Evolutionary conservation across 2,329 filamentous ascomycete genomes (phyloP), one percentile per base, ranked within the genome.

Genomic region (Akanthomyces lecanii): DNA sequence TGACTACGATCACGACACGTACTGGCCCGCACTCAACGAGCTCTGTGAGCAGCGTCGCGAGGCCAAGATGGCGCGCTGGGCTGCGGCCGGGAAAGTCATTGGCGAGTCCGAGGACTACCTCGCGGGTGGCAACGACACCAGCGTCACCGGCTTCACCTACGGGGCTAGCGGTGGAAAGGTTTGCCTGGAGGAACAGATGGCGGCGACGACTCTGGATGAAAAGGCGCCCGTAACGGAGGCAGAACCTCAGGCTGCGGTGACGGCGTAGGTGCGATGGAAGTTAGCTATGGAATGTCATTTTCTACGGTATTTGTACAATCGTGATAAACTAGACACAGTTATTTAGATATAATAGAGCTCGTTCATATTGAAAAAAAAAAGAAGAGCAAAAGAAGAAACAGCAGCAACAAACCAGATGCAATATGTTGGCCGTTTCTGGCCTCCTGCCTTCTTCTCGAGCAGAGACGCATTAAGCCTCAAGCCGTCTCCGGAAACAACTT

Each of bases 51-150:
- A 88, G 73, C 86, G 85, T 67, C 84, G 86, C 55, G 83, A 83
- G 30, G 84, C 84, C 66, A 85, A 86, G 69, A 78, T 78, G 66
- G 81, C 85, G 68, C 82, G 92, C 61, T 99, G 95, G 95, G 81
- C 88, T 66, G 85, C 85, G 16, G 91, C 85, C 28, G 95, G 95
- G 23, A 90, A 90, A 78, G 79, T 85, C 65, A 83, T 97, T 67
- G 95, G 95, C 33, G 93, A 97, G 78, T 89, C 85, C 59, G 95
- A 99, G 78, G 84, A 87, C 64, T 97, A 94, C 71, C 81, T 99
- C n/a, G 86, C 87, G 66, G 94, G 94, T 5, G 76, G 75, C 33
- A 73, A 72, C 0, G 73, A 75, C 23, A 66, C 68, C 36, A 77
- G 76, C 66, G 65, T 76, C 63, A 70, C 68, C 50, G 75, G 75